Evolutionary conservation across 2,329 filamentous ascomycete genomes (phyloP), one percentile per base, ranked within the genome.

Genomic region (Lizonia empirigonia): DNA sequence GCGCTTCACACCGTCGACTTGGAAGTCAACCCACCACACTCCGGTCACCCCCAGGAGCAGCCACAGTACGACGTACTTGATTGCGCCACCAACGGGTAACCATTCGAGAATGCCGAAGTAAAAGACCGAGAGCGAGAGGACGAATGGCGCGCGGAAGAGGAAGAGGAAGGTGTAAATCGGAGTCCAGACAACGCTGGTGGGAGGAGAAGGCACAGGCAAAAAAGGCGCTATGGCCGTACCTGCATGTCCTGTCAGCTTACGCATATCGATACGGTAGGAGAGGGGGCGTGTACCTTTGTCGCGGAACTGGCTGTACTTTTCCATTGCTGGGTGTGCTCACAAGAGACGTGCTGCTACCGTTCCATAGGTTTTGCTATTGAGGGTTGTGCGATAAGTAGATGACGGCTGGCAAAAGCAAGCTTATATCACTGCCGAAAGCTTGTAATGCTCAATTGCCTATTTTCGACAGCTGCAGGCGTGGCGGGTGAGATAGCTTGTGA

Each of bases 1-100:
- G 76, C 91, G 90, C 76, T 90, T 92, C 45, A 99, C 94, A 51
- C 93, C 93, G 72, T 99, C 94, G 60, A 99, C 90, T 74, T 97
- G 93, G n/a, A 99, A 79, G 74, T 99, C 94, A 49, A 97, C 87
- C 93, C 93, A 97, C 91, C 92, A 97, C 50, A 99, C 90, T 22
- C 94, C 93, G 0, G 92, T 91, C 52, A 96, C 88, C 29, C 86
- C 88, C 62, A 99, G 83, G 59, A 97, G 83, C 54, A 85, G 83
- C 93, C 94, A 97, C 44, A 97, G 77, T 39, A 91, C 85, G 10
- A 89, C 85, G 76, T 97, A 97, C 67, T 91, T 91, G 34, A 86
- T 76, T 26, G 86, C 67, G 7, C 82, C 81, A 1, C 85, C 85
- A 8, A 88, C 80, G 0, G 91, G 91, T 12, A 96, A 82, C 82